Evolutionary conservation across 257 asterid genomes (phyloP), one percentile per base, ranked within the genome.

Genomic region (Ligustrum vulgare): DNA sequence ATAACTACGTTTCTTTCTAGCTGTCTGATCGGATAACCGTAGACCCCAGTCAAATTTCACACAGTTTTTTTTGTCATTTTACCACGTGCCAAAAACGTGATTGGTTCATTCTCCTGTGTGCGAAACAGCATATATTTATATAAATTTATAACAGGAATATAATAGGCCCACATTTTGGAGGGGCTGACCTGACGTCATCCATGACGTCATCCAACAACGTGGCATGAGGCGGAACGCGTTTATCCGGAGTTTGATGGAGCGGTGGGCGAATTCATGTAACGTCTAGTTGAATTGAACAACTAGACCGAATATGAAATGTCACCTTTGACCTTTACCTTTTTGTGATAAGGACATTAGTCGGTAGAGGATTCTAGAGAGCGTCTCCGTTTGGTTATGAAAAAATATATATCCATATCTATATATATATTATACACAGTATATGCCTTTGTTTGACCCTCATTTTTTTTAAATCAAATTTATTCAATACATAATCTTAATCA

Each of bases 241-340:
- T 36, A 67, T 41, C 72, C 33, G 32, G 54, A 6, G 72, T 41
- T 69, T 20, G 54, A n/a, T 23, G 60, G 73, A 41, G 73, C 37
- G 37, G 35, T 9, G 58, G 15, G 72, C 54, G 63, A 54, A 54
- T 54, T 58, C 3, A 23, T 22, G 66, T 58, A 23, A 58, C 66
- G 33, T 58, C 66, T 22, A 58, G 66, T 58, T 58, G 65, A 49
- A 49, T 25, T 33, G 72, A 32, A 69, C 47, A 69, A 31, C 73
- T 41, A 36, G 72, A 49, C 54, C 23, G 18, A 22, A 49, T 11
- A 11, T 11, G 73, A 69, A 69, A 69, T 69, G 60, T 23, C 73
- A 49, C 32, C 1, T 37, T 41, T 41, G 60, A 18, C 73, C 73
- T 41, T 69, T 1, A 9, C 35, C 73, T 69, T 69, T 69, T 41